Base-by-base conservation (phyloP, 225 moss, liverwort and hornwort species). In the Lunularia cruciata region DNA sequence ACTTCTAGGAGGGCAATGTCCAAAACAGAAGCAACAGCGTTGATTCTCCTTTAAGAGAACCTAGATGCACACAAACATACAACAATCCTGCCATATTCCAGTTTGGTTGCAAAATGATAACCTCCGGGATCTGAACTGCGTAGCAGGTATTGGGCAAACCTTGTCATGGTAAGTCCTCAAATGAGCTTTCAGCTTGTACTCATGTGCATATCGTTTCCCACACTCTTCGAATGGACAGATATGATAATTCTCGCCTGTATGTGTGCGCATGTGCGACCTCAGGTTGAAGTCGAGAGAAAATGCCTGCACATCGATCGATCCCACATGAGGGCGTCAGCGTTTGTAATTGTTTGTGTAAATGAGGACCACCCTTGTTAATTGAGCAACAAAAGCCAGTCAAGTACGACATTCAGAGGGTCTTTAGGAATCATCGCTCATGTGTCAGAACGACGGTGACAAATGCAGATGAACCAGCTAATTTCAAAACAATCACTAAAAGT, bases 211-310 rank as follows among this genome's bases (percentile, higher is more conserved):
- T 57, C 98, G 89, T 77, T 98, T 98, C 25, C 87, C 92, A 69
- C 98, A 98, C 26, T 93, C 96, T 43, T 89, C 92, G 60, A 87
- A 89, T 34, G 96, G 98, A 79, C 98, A 98, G 49, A 86, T 81
- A 58, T 98, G 98, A 68, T 93, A 93, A 57, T 98, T 98, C 78
- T 98, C 98, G 63, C 98, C 98, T 0, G 98, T 98, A 59, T 98
- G 98, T 23, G 90, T 93, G 33, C 98, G 89, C 90, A 98, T 93
- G 72, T 98, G 98, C 33, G 98, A 93, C 71, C 98, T 87, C 62
- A 98, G 83, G 67, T 98, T 98, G 75, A 98, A 98, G 75, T 93
- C 92, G 32, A 98, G 79, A 54, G 98, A 98, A 73, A 98, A 98
- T 16, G 98, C 98, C 98, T 98, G 88, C 77, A 83, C 63, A 70